Percentiles rank a stretch among this genome's conserved stretches.
phyloP scores from a whole-genome alignment of 2,329 filamentous ascomycete species.

The Talaromyces islandicus region DNA sequence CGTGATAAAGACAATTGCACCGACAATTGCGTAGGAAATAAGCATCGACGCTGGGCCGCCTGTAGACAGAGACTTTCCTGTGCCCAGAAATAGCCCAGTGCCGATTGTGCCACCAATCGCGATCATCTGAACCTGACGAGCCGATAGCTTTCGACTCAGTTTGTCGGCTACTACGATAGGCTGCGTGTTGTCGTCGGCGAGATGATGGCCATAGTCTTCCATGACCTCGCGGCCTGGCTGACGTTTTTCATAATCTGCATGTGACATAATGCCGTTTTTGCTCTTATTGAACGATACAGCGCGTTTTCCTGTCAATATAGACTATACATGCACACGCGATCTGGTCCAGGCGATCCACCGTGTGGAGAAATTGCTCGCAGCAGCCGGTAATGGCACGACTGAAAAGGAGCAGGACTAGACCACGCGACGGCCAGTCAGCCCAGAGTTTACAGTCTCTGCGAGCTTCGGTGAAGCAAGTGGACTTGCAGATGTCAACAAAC shows the following conservation, averaged over 20 bases:
- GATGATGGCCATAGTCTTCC: slow-evolving; percentile 1
- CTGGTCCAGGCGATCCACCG: background rate
- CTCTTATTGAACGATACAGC: background rate
- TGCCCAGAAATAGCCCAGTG: slow-evolving; percentile 37
- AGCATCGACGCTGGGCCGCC: slow-evolving; percentile 34
- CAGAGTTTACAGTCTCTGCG: background rate
- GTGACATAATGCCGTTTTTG: background rate
- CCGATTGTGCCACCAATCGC: slow-evolving; percentile 40
- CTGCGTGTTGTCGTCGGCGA: slow-evolving; percentile 1
- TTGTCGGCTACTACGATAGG: slow-evolving; percentile 36
- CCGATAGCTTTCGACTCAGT: slow-evolving; percentile 51
- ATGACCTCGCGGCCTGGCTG: background rate
- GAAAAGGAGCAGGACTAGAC: background rate
- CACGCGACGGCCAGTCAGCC: background rate
- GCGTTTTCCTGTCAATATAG: background rate
- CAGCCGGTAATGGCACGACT: background rate
- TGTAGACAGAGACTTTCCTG: slow-evolving; percentile 30
- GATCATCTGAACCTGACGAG: slow-evolving; percentile 54
- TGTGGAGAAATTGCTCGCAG: background rate
- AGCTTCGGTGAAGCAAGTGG: background rate
- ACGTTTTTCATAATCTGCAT: slow-evolving; percentile 6
- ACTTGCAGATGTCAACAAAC: background rate
- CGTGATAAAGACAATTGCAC: slow-evolving; percentile 66
- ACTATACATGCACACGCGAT: background rate
- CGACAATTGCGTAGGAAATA: slow-evolving; percentile 40